These are phyloP conservation scores for Irpex sp. DNA, from an alignment of 1,284 basidiomycete species.

Conservation along the genomic window DNA sequence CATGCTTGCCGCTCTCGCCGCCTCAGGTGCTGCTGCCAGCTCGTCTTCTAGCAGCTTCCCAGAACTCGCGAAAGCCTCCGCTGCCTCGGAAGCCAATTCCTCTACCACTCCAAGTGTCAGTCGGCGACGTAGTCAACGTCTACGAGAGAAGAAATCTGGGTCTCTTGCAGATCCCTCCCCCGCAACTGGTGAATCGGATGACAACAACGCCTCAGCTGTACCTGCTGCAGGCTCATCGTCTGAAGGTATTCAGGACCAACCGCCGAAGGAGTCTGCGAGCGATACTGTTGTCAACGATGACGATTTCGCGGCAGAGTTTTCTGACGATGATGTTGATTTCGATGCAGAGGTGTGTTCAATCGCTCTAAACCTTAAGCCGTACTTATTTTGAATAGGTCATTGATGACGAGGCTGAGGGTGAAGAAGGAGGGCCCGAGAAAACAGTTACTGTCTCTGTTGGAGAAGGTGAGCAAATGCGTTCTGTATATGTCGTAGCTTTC, in stretches of 20 bases:
- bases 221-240: conserved; percentile 13
- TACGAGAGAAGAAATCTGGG: conserved; percentile 67
- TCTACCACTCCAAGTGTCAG: conserved; percentile 34
- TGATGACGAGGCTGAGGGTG: conserved; percentile 70
- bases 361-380: conserved; percentile 1
- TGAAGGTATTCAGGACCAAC: conserved; percentile 12
- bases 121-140: conserved; percentile 77
- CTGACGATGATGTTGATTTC: conserved; percentile 75
- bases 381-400: conserved; percentile 44
- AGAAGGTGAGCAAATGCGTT: conserved; percentile 51
- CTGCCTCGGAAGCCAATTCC: conserved; percentile 31
- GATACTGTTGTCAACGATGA: conserved; percentile 58
- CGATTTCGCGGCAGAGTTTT: conserved; percentile 66
- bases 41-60: conserved; percentile 24
- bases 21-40: conserved; percentile 61
- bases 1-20: conserved; percentile 88
- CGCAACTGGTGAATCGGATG: conserved; percentile 16
- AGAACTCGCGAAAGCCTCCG: conserved; percentile 24
- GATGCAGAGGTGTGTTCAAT: conserved; percentile 47
- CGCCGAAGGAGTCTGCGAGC: conserved; percentile 35
- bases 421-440: conserved; percentile 68
- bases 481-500: neutral
- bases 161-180: conserved; percentile 23
- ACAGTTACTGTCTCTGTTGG: conserved; percentile 83
- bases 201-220: conserved; percentile 20